phyloP scores from a whole-genome alignment of 306 rosid genomes.

The Lupinus albus region DNA sequence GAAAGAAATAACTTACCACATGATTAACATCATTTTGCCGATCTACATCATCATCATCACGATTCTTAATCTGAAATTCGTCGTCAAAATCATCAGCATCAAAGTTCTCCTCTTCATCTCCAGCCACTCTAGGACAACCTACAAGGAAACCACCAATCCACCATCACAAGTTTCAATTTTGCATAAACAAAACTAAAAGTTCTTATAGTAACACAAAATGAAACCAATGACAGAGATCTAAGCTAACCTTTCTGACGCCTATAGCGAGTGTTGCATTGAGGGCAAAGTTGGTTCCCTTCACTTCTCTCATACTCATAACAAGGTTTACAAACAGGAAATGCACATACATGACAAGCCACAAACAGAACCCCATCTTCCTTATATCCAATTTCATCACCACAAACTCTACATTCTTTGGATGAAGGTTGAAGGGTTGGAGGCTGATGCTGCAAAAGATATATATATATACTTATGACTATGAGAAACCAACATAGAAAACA shows the following conservation, averaged over 20 bases:
- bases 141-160: conserved; percentile 25
- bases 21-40: conserved; percentile 42
- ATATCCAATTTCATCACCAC: conserved; percentile 83
- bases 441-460: conserved; percentile 46
- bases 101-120: conserved; percentile 75
- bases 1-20: conserved; percentile 50
- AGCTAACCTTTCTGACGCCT: conserved; percentile 79
- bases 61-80: conserved; percentile 70
- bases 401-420: conserved; percentile 67
- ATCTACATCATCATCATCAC: conserved; percentile 38
- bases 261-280: conserved; percentile 88
- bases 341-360: conserved; percentile 81
- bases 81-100: conserved; percentile 89
- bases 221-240: not conserved
- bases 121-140: conserved; percentile 89
- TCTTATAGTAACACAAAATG: not conserved
- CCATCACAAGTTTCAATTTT: conserved; percentile 1
- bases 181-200: conserved; percentile 3
- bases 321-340: conserved; percentile 86
- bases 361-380: conserved; percentile 74
- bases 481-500: not conserved
- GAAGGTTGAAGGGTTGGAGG: conserved; percentile 47
- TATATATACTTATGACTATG: not conserved
- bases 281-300: conserved; percentile 86
- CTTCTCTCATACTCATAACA: conserved; percentile 93